Conservation (phyloP, 2,329 filamentous ascomycete genomes). For the Fonsecaea multimorphosa region DNA sequence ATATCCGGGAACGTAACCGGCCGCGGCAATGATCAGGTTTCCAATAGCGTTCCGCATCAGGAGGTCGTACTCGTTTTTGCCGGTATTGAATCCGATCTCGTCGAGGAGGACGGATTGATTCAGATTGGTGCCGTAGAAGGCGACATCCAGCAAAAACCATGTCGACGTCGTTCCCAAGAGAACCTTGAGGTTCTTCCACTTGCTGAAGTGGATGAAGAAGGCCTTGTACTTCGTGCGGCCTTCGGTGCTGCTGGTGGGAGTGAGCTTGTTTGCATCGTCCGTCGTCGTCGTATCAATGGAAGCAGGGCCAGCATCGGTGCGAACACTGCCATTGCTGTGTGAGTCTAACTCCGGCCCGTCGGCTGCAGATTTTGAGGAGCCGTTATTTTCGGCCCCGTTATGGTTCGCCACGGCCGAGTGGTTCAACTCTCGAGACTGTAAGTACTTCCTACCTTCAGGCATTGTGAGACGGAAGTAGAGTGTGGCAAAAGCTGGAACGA, state of each 20-base stretch:
- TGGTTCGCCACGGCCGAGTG: neutral
- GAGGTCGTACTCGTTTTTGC: conserved; percentile 42
- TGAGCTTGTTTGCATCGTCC: neutral
- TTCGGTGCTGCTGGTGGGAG: neutral
- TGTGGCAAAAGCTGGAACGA: conserved; percentile 36
- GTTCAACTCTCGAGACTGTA: neutral
- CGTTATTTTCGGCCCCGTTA: neutral
- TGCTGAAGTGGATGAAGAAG: conserved; percentile 42
- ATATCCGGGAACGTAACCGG: conserved; percentile 42
- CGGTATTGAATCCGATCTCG: conserved; percentile 43
- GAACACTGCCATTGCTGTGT: neutral
- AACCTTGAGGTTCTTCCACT: conserved; percentile 43
- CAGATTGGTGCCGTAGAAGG: conserved; percentile 45
- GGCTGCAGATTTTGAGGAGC: neutral
- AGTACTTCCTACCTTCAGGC: conserved; percentile 10
- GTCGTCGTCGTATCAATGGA: neutral
- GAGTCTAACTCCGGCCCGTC: neutral
- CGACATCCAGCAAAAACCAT: conserved; percentile 44
- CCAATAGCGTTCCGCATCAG: conserved; percentile 44
- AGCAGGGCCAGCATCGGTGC: neutral
- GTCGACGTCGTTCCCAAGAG: conserved; percentile 43
- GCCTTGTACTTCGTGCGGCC: conserved; percentile 34
- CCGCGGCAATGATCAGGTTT: conserved; percentile 44
- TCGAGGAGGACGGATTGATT: conserved; percentile 44
- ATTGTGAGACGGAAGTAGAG: conserved; percentile 40